Base-by-base conservation (phyloP, 768 basidiomycete species). In the Cystobasidium onofrii region DNA sequence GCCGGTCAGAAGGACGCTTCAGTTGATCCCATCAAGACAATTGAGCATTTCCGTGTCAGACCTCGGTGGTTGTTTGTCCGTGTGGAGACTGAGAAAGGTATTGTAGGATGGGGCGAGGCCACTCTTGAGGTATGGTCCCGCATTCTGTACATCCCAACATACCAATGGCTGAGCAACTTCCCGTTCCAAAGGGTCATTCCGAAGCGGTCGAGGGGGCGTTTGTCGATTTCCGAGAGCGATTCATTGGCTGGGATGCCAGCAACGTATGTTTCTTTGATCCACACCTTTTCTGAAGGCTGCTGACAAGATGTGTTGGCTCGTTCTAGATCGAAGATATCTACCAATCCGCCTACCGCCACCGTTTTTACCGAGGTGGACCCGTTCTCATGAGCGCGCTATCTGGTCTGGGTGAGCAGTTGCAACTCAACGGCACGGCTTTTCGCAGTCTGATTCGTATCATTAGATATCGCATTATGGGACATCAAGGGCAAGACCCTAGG, bases 401-500 rank as follows among this genome's bases (percentile, higher is more conserved):
- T 41, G 79, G 79, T 67, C 67, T 78, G 25, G 78, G 76, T 67
- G 77, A 76, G 57, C 31, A 33, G 7, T 9, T 4, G n/a, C n/a
- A 17, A 17, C 7, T 60, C 60, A 43, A 10, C 13, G 9, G 13
- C 12, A 29, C n/a, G 64, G 9, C 25, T 61, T 50, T 60, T 34
- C 0, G 34, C 36, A 1, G 25, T 43, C 87, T 43, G 41, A 43
- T 43, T 15, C 9, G 4, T 50, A 15, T 50, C n/a, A 0, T 80
- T 89, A 34, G 87, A 89, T 79, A 89, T 89, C 73, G 87, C 88
- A 0, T 82, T 90, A 0, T 85, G 89, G 89, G 89, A 89, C 77
- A 88, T 90, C 81, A 89, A 89, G 76, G 89, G 89, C n/a, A 89
- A 88, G 81, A 87, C 86, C 39, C 84, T 89, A 1, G 87, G 87